A percentile compares a stretch with the other conserved stretches of the same genome.
phyloP scores from a whole-genome alignment of 2,329 filamentous ascomycete species.

The Diaporthe amygdali region DNA sequence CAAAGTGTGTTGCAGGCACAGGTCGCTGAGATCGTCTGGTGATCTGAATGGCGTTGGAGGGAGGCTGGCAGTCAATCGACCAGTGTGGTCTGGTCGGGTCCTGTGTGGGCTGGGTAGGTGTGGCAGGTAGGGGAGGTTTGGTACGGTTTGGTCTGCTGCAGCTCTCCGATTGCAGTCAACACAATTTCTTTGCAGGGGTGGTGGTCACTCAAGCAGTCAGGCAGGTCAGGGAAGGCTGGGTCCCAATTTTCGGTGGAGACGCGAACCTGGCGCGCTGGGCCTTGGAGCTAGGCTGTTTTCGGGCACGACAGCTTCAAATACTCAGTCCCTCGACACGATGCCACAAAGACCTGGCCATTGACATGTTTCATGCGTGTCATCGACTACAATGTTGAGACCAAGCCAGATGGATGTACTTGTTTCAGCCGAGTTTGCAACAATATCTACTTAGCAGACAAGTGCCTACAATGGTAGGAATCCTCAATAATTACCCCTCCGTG shows the following conservation, averaged over 20 bases:
- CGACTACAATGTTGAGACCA: background rate
- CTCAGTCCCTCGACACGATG: background rate
- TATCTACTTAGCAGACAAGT: background rate
- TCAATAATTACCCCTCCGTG: too few species aligned
- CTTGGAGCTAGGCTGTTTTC: constrained; percentile 31
- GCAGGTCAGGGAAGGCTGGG: constrained; percentile 10
- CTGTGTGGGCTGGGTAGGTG: background rate
- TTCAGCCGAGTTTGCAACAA: background rate
- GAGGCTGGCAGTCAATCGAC: constrained; percentile 4
- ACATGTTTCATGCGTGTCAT: background rate
- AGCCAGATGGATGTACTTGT: background rate
- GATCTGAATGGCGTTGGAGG: background rate
- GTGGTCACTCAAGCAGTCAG: constrained; percentile 7
- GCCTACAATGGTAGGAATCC: too few species aligned
- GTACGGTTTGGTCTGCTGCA: constrained; percentile 3
- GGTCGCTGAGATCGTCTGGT: background rate
- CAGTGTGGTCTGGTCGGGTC: constrained; percentile 5
- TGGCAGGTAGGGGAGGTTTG: background rate
- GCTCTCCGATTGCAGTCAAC: constrained; percentile 21
- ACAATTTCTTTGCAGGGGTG: constrained; percentile 28
- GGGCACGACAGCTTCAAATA: constrained; percentile 15
- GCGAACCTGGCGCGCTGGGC: constrained; percentile 33
- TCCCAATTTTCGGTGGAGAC: constrained; percentile 28
- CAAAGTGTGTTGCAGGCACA: background rate
- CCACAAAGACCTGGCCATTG: background rate